Conservation (phyloP, 2,329 filamentous ascomycete genomes). For the Botrytis paeoniae region DNA sequence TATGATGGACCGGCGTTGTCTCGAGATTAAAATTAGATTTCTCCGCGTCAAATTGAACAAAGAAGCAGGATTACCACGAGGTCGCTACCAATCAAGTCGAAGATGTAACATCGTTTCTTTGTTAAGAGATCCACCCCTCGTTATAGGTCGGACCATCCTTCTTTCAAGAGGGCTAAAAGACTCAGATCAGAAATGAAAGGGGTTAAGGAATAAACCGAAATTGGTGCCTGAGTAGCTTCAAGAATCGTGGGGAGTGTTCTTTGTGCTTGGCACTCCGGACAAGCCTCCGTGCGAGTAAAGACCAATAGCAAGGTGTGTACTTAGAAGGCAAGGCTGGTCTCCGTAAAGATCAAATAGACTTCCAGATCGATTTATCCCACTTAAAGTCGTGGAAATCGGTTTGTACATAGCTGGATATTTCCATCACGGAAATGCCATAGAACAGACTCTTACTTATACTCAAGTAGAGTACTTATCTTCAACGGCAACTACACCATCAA, state of each 20-base stretch:
- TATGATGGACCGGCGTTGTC: neutral
- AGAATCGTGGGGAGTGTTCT: neutral
- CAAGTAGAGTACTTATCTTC: neutral
- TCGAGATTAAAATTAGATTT: slow-evolving; percentile 13
- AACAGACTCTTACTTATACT: neutral
- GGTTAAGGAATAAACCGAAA: neutral
- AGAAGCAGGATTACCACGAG: neutral
- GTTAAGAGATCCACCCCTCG: neutral
- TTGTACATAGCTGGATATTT: slow-evolving; percentile 9
- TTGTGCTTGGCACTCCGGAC: neutral
- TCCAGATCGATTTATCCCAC: neutral
- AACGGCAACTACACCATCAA: neutral
- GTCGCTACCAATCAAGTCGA: neutral
- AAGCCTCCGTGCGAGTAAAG: neutral
- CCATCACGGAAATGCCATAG: neutral
- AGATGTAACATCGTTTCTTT: slow-evolving; percentile 7
- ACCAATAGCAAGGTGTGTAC: neutral
- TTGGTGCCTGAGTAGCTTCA: slow-evolving; percentile 9
- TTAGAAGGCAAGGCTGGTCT: neutral
- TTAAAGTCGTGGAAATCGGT: neutral
- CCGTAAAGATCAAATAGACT: neutral
- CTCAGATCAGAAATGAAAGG: neutral
- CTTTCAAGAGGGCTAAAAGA: neutral
- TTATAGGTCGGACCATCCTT: neutral
- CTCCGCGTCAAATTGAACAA: neutral